Evolutionary conservation across 139 green algal species (phyloP), one percentile per base, ranked within the genome.

Genomic region (Haematococcus sp.): DNA sequence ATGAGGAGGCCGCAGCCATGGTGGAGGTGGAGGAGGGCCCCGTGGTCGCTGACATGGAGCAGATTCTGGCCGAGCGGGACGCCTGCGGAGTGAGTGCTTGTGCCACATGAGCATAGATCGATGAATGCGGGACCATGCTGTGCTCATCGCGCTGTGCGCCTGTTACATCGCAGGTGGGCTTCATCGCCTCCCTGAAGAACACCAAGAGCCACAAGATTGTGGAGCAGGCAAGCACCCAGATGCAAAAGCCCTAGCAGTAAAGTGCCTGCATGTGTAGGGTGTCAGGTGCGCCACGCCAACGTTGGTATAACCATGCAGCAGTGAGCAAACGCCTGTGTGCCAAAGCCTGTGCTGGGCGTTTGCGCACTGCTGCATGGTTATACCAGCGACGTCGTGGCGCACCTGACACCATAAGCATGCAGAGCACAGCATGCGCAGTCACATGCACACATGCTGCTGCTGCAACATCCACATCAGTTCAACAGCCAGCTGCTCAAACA

Each of bases 131-230:
- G 23, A 46, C 25, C 35, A 58, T 64, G 71, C 43, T 30, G 54
- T 15, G 40, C 74, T 16, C 43, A 23, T 30, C 25, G 17, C 63
- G 19, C 28, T 65, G 32, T 59, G 19, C 30, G 59, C 61, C 19
- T 32, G 32, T 51, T 33, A 22, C 32, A 22, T 22, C 33, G 74
- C 81, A 97, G 92, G 92, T 99, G 4, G 96, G 96, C 73, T 95
- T 98, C 77, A 98, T 99, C 63, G 94, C 96, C 58, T 96, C 77
- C 76, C 79, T 98, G 25, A 93, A 94, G 68, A 92, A 92, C 66
- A 80, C 97, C 56, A 68, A 79, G 51, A 95, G 77, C 76, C 96
- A 99, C 79, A 93, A 92, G 9, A 91, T 98, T n/a, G 64, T 98
- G 4, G 71, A 91, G 56, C 85, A 98, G 86, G 92, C 96, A 68